Base-by-base conservation (phyloP, 306 rosid genomes). In the Castanea crenata region DNA sequence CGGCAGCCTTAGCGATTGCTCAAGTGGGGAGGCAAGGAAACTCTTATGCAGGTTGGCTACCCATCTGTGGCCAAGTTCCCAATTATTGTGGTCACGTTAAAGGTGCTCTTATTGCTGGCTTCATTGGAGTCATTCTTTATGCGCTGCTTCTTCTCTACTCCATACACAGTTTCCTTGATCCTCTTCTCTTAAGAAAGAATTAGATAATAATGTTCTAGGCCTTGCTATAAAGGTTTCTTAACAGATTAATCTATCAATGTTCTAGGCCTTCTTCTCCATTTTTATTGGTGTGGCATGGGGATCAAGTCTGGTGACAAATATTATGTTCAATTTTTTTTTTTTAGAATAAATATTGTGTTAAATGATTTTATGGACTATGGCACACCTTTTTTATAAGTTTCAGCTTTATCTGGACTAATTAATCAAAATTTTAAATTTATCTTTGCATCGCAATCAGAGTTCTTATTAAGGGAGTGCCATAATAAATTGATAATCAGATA, bases 11-110 rank as follows among this genome's bases (percentile, higher is more conserved):
- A 78, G 87, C 98, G 0, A 81, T 93, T 73, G 98, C 93, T 10
- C 78, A 86, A n/a, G 91, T 93, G 68, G 98, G 92, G 4, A 86
- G 90, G 89, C 76, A 91, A 14, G 98, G 97, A 41, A 90, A 93
- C 55, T 52, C 59, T 5, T 74, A 68, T 57, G 98, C 98, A 27
- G 97, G 91, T 7, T 93, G 98, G 97, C 83, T 87, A 35, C 98
- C 98, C 25, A 87, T 93, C 25, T 93, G 97, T 61, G 89, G 81
- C 52, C 89, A 87, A 77, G 97, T 93, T 5, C 80, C 81, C 0
- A 85, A 83, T 59, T 93, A 80, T 44, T 93, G 98, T n/a, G 29
- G 87, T 69, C 86, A 85, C 32, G 89, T 87, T 0, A 79, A 78
- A 35, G 93, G 91, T 72, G 88, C 98, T 74, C 69, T 93, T 25